Evolutionary conservation across 495 filamentous ascomycete genomes (phyloP).

Genomic region (Lentithecium fluviatile): DNA sequence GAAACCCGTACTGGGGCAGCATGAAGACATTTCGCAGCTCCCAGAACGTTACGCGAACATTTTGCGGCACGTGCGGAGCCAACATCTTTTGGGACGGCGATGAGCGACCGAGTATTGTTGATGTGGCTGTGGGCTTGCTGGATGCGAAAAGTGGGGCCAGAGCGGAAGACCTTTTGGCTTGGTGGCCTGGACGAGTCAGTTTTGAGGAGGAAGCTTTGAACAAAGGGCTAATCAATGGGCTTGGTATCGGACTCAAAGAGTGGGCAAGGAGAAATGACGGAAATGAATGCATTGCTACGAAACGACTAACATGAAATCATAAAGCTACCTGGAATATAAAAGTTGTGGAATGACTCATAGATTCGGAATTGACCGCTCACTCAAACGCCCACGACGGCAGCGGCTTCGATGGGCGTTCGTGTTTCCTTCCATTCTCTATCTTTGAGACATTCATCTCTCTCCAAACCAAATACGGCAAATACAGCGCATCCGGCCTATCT

Average conservation of each 20-base stretch:
- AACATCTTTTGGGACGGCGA: constrained; percentile 65
- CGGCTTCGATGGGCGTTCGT: too few species aligned
- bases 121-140: constrained; percentile 62
- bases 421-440: too few species aligned
- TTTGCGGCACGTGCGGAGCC: constrained; percentile 64
- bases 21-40: constrained; percentile 57
- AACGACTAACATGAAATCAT: too few species aligned
- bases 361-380: too few species aligned
- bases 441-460: too few species aligned
- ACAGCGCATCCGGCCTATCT: neutral
- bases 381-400: too few species aligned
- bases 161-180: constrained; percentile 61
- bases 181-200: constrained; percentile 58
- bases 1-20: constrained; percentile 48
- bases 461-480: neutral
- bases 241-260: constrained; percentile 41
- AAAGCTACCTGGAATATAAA: too few species aligned
- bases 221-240: constrained; percentile 44
- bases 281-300: too few species aligned
- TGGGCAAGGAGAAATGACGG: constrained; percentile 53
- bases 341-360: too few species aligned
- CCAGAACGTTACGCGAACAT: constrained; percentile 57
- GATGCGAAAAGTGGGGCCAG: constrained; percentile 52
- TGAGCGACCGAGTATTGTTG: constrained; percentile 57
- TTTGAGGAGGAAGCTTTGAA: constrained; percentile 60